Base-by-base conservation (phyloP, 345 rosid genomes). In the Gossypium thurberi region DNA sequence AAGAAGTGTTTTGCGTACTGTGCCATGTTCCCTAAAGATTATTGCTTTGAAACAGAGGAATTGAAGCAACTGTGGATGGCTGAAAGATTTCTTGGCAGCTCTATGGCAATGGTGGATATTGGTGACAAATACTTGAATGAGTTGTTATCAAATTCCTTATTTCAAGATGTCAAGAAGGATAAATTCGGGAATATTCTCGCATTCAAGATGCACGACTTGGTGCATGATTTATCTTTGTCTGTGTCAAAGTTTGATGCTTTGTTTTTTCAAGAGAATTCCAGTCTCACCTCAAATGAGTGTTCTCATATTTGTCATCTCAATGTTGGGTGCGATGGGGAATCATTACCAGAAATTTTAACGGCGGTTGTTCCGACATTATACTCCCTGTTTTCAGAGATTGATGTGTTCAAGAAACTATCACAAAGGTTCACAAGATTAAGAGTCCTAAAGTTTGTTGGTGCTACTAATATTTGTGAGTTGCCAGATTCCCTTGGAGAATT, bases 141-240 rank as follows among this genome's bases (percentile, higher is more conserved):
- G 5, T 28, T 28, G 37, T 28, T 28, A 28, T 28, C 37, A 28
- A 28, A 28, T 28, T 28, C 37, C 37, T 28, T 28, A 4, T 28
- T 28, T 28, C 37, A 28, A 28, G 37, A 28, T 28, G 37, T 28
- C 37, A 1, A 10, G 60, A 69, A 37, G 61, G 76, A 78, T 48
- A 3, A 13, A 13, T 0, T 2, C 2, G 81, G 53, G 1, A n/a
- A 26, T 23, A 37, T 78, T 10, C 21, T 4, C 2, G 0, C 14
- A 0, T 73, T 70, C 64, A 81, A 78, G 52, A 81, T 81, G 78
- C 83, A 81, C 61, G 40, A 58, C 3, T 4, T 6, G 23, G 37
- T 28, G 37, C 37, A 28, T 28, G 37, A 28, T 28, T 28, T 28
- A 28, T 4, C 37, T 28, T 28, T 28, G 37, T 28, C 6, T 28